Evolutionary conservation across 352 stramenopile genomes (phyloP).

Genomic region (Pythium rishiriense): DNA sequence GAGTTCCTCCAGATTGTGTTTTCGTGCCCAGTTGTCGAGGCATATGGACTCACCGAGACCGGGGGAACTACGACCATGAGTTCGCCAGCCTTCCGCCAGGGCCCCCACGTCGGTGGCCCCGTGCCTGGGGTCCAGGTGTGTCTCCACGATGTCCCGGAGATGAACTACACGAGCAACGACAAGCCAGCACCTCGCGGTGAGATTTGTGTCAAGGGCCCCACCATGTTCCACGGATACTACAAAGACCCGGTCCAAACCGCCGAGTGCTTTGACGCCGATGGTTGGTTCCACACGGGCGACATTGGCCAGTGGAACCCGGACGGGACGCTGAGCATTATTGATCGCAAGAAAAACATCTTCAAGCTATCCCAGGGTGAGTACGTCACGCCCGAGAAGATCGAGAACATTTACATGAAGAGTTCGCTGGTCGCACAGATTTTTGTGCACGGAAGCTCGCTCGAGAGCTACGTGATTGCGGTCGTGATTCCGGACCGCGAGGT

Average conservation of each 20-base stretch:
- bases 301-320: conserved; percentile 95
- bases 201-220: conserved; percentile 72
- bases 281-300: conserved; percentile 98
- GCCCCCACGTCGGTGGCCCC: conserved; percentile 92
- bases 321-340: conserved; percentile 90
- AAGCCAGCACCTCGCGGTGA: conserved; percentile 66
- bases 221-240: conserved; percentile 89
- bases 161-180: conserved; percentile 93
- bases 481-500: conserved; percentile 92
- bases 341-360: conserved; percentile 95
- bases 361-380: conserved; percentile 96
- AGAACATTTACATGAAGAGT: conserved; percentile 92
- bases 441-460: conserved; percentile 94
- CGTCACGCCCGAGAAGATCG: conserved; percentile 96
- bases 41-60: conserved; percentile 97
- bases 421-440: conserved; percentile 92
- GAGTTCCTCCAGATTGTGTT: conserved; percentile 96
- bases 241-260: conserved; percentile 92
- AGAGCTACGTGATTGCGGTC: conserved; percentile 92
- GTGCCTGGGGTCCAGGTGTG: conserved; percentile 88
- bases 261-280: conserved; percentile 90
- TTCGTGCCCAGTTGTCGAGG: conserved; percentile 91
- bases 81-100: conserved; percentile 47
- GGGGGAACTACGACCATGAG: conserved; percentile 79
- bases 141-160: conserved; percentile 96